A percentile compares a stretch with the other conserved stretches of the same genome.
Evolutionary conservation across 2,329 filamentous ascomycete species (phyloP).

Genomic region (Neonectria faginata): DNA sequence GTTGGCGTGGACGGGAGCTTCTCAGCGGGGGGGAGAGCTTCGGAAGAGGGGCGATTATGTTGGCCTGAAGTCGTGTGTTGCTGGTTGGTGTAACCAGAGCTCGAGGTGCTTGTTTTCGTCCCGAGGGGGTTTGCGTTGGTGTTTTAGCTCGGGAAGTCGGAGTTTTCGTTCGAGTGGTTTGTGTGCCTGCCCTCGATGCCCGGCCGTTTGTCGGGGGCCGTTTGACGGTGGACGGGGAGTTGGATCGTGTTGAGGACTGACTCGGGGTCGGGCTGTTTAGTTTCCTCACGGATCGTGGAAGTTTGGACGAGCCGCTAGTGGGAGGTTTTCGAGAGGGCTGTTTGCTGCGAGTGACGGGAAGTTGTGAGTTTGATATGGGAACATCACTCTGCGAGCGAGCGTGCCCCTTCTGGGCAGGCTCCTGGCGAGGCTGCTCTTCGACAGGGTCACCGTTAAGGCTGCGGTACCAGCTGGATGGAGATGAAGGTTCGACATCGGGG

Average conservation of each 20-base stretch:
- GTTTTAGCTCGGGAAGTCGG: constrained; percentile 58
- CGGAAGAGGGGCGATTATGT: constrained; percentile 76
- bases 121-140: constrained; percentile 51
- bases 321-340: constrained; percentile 44
- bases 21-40: constrained; percentile 83
- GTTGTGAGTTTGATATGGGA: constrained; percentile 51
- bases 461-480: constrained; percentile 75
- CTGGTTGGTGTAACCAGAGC: constrained; percentile 61
- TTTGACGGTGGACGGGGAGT: constrained; percentile 64
- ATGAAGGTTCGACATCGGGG: constrained; percentile 68
- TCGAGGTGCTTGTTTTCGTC: constrained; percentile 56
- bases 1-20: constrained; percentile 84
- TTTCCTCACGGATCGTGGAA: constrained; percentile 61
- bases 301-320: constrained; percentile 53
- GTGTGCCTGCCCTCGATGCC: constrained; percentile 52
- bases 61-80: constrained; percentile 75
- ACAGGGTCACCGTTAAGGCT: constrained; percentile 46
- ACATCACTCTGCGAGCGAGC: constrained; percentile 72
- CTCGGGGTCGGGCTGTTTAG: constrained; percentile 60
- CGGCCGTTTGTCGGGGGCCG: constrained; percentile 57
- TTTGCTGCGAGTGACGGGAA: constrained; percentile 51
- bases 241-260: constrained; percentile 65
- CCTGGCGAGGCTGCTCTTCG: constrained; percentile 36
- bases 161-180: constrained; percentile 54
- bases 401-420: constrained; percentile 50